Evolutionary conservation across 768 basidiomycete genomes (phyloP).

Genomic region (Auricularia sp.): DNA sequence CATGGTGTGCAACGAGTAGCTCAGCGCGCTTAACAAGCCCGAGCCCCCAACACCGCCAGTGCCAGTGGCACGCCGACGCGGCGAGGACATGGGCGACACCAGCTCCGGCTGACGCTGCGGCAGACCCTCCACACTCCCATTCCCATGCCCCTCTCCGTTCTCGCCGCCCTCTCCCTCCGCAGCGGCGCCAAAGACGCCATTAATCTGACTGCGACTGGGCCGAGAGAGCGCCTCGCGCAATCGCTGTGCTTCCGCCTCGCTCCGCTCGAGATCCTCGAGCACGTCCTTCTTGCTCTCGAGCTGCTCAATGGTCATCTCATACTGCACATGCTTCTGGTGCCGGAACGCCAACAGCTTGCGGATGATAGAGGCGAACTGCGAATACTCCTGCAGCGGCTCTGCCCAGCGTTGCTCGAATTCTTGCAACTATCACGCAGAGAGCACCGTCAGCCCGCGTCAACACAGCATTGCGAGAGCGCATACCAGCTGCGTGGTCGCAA

Average conservation of each 20-base stretch:
- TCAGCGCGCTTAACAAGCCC: constrained; percentile 83
- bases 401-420: constrained; percentile 92
- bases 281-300: constrained; percentile 77
- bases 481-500: constrained; percentile 84
- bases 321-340: constrained; percentile 96
- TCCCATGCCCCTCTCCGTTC: constrained; percentile 8
- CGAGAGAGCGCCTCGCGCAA: constrained; percentile 71
- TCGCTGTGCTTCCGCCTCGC: constrained; percentile 81
- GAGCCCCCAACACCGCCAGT: constrained; percentile 37
- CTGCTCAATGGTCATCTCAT: constrained; percentile 90
- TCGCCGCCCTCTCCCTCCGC: constrained; percentile 11
- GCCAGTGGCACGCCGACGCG: constrained; percentile 45
- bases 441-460: background rate
- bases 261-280: constrained; percentile 84
- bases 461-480: constrained; percentile 18
- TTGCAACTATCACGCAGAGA: constrained; percentile 51
- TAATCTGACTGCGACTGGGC: constrained; percentile 36
- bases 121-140: background rate
- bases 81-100: constrained; percentile 51
- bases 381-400: constrained; percentile 91
- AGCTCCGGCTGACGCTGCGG: constrained; percentile 16
- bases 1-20: constrained; percentile 93
- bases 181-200: constrained; percentile 14
- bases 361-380: constrained; percentile 91
- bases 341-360: constrained; percentile 89